A percentile compares a stretch with the other conserved stretches of the same genome.
Evolutionary conservation across 78 protist genomes (phyloP).

Genomic region (Isochrysis galbana): DNA sequence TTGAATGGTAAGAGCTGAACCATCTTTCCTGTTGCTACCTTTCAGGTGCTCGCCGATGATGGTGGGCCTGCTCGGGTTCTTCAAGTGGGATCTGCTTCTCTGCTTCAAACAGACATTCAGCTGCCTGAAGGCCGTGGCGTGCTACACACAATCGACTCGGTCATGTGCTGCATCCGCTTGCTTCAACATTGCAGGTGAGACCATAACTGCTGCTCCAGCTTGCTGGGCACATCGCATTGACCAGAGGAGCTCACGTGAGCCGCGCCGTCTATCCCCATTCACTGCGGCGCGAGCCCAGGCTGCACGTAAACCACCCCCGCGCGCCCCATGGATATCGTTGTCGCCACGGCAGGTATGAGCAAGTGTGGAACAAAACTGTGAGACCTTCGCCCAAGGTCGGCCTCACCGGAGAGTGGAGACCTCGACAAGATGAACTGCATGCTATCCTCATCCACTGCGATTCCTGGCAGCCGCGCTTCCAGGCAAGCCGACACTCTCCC

Average conservation of each 20-base stretch:
- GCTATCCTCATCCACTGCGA: conserved; percentile 14
- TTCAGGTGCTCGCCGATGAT: background rate
- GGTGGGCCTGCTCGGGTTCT: background rate
- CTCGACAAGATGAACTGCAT: background rate
- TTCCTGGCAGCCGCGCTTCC: background rate
- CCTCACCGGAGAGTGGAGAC: background rate
- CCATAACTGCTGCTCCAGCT: too few species aligned
- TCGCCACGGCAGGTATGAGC: too few species aligned
- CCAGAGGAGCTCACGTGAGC: too few species aligned
- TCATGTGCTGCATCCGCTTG: conserved; percentile 4
- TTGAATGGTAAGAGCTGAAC: too few species aligned
- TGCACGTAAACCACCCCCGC: too few species aligned
- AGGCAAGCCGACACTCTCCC: too few species aligned
- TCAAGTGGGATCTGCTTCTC: background rate
- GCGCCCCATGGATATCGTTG: too few species aligned
- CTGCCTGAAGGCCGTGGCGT: background rate
- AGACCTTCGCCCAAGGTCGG: background rate
- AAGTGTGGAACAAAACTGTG: conserved; percentile 30
- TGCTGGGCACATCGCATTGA: too few species aligned
- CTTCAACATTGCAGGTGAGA: conserved; percentile 1
- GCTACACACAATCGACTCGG: background rate
- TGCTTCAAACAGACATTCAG: background rate
- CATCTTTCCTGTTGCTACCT: too few species aligned
- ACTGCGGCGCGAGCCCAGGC: too few species aligned
- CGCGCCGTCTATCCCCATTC: too few species aligned